Evolutionary conservation across 1,284 basidiomycete genomes (phyloP), one percentile per base, ranked within the genome.

Genomic region (Marasmius fiardii): DNA sequence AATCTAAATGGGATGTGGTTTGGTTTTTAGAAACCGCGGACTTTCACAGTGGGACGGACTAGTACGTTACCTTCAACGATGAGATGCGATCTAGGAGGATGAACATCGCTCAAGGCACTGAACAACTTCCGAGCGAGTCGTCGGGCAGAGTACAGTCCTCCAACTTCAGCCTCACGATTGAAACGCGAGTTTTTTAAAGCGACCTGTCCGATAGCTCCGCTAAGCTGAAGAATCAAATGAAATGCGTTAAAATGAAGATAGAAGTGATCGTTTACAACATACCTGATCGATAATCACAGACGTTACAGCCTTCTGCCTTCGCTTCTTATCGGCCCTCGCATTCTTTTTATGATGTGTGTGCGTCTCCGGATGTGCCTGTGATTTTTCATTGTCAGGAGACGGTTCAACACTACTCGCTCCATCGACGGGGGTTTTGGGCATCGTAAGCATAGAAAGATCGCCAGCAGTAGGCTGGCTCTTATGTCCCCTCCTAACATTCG

Each of bases 101-200:
- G 71, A 4, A 81, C 80, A 52, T 85, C 80, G 57, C 80, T 88
- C 28, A 92, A 72, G 20, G 82, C 77, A 59, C 78, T 76, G 67
- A 93, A 93, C 55, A 93, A 70, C 65, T 91, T 88, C 61, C 81
- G 78, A 11, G 91, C 91, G 26, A 93, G 72, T 63, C 79, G 81
- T 54, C 88, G 76, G 1, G 91, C 91, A 2, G 88, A 90, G 60
- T 82, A 75, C 58, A 90, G 70, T 28, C 81, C 81, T 33, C 80
- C 78, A 41, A 83, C 68, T 59, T 81, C 80, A 37, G 73, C 79
- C 28, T 78, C 75, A 56, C 75, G 76, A 60, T 85, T 81, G 62
- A 85, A 80, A 61, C 77, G 82, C 24, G 83, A 83, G 62, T 84
- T 79, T 63, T 88, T 88, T 20, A 90, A 65, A 11, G 88, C 83